Evolutionary conservation across 306 rosid genomes (phyloP), one percentile per base, ranked within the genome.

Genomic region (Prosopis cineraria): DNA sequence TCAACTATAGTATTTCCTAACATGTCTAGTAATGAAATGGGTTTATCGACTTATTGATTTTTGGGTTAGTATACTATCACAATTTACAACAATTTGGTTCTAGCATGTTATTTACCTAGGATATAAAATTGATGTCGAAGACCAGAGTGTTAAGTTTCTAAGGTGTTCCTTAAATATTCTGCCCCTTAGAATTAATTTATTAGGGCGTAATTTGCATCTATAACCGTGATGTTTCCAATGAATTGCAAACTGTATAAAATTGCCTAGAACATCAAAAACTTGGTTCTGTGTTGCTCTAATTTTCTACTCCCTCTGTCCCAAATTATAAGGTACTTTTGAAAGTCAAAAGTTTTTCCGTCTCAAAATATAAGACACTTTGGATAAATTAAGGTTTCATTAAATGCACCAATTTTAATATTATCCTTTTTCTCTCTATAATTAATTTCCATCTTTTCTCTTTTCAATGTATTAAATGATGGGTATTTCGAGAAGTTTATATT

Each of bases 241-340:
- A 11, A 30, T n/a, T 48, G 27, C 25, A 17, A 37, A 44, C 39
- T 70, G 20, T 44, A 27, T 45, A 66, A 52, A 80, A 56, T 56
- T 80, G 27, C 3, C 74, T 80, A 44, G 55, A 65, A 65, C 58
- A 39, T 22, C 45, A 3, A 75, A 33, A 24, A 59, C 4, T 55
- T 20, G 59, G 59, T 52, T 52, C 59, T 10, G 20, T 16, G 48
- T 14, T 72, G 36, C 53, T 56, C 33, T 40, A 25, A 72, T 66
- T 67, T 71, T 14, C 64, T 6, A n/a, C n/a, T n/a, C n/a, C n/a
- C n/a, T n/a, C n/a, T n/a, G n/a, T n/a, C n/a, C n/a, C n/a, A n/a
- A n/a, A n/a, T n/a, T n/a, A n/a, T n/a, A n/a, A n/a, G n/a, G n/a
- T n/a, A n/a, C n/a, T n/a, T n/a, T n/a, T n/a, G n/a, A n/a, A n/a